Percentiles rank a stretch among this genome's conserved stretches.
Evolutionary conservation across 2,329 filamentous ascomycete species (phyloP).

Genomic region (Pseudogymnoascus sp.): DNA sequence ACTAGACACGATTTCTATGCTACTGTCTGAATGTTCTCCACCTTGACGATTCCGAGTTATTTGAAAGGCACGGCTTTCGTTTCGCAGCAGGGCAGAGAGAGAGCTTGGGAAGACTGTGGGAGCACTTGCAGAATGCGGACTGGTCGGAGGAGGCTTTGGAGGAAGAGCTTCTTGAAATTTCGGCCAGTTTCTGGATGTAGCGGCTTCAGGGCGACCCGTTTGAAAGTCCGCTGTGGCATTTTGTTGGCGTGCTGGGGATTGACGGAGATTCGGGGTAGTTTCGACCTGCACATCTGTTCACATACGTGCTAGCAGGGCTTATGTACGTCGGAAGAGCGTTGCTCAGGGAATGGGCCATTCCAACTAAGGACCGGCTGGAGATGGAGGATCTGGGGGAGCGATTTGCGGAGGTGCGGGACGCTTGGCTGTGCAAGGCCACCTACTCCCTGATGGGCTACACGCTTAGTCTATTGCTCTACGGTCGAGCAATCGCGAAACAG

Average conservation of each 20-base stretch:
- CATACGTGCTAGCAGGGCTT: neutral
- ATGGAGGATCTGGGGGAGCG: neutral
- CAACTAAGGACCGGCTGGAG: neutral
- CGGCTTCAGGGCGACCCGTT: neutral
- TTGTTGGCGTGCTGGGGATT: neutral
- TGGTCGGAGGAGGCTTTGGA: too few species aligned
- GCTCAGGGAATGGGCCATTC: neutral
- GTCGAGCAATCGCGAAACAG: neutral
- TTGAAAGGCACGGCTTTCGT: too few species aligned
- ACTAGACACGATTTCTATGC: too few species aligned
- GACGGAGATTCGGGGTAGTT: neutral
- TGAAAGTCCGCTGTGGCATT: neutral
- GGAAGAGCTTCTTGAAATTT: neutral
- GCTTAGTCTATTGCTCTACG: neutral
- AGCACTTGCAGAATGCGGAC: too few species aligned
- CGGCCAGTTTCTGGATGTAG: neutral
- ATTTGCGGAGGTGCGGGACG: neutral
- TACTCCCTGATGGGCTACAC: conserved; percentile 4
- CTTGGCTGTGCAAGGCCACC: conserved; percentile 7
- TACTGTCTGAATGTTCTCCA: too few species aligned
- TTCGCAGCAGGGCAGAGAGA: too few species aligned
- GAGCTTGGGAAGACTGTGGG: too few species aligned
- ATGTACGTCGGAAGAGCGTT: neutral
- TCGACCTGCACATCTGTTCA: neutral
- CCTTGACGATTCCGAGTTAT: too few species aligned